phyloP scores from a whole-genome alignment of 257 asterid species.

The Haberlea rhodopensis region DNA sequence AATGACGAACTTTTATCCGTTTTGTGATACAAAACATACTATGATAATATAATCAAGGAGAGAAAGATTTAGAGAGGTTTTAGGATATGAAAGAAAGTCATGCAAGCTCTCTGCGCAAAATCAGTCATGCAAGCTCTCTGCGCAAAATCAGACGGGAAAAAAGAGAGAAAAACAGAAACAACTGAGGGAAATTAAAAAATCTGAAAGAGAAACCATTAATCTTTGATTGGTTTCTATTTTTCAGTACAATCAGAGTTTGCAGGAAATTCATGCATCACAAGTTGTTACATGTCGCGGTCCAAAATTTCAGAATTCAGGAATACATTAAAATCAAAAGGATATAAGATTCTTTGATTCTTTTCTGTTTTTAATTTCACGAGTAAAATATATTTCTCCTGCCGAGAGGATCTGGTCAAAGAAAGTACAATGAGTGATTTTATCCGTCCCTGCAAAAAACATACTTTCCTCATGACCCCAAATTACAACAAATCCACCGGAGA shows the following conservation, averaged over 20 bases:
- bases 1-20: background rate
- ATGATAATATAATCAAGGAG: too few species aligned
- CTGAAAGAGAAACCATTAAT: background rate
- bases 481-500: slow-evolving; percentile 25
- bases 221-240: slow-evolving; percentile 19
- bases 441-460: slow-evolving; percentile 28
- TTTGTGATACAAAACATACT: too few species aligned
- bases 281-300: slow-evolving; percentile 57
- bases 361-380: slow-evolving; percentile 20
- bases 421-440: slow-evolving; percentile 38
- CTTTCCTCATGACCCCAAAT: slow-evolving; percentile 32
- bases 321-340: slow-evolving; percentile 25
- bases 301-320: slow-evolving; percentile 33
- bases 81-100: background rate
- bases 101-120: too few species aligned
- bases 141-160: too few species aligned
- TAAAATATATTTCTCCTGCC: background rate
- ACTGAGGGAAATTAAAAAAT: too few species aligned
- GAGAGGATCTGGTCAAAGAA: slow-evolving; percentile 57
- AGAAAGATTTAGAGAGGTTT: background rate
- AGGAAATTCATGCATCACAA: slow-evolving; percentile 32
- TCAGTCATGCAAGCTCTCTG: background rate
- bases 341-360: slow-evolving; percentile 8
- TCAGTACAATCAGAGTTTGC: slow-evolving; percentile 35
- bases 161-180: too few species aligned